A percentile compares a stretch with the other conserved stretches of the same genome.
These are phyloP conservation scores for Shiraia bambusicola DNA, from an alignment of 2,329 filamentous ascomycete species.

Conservation along the genomic window DNA sequence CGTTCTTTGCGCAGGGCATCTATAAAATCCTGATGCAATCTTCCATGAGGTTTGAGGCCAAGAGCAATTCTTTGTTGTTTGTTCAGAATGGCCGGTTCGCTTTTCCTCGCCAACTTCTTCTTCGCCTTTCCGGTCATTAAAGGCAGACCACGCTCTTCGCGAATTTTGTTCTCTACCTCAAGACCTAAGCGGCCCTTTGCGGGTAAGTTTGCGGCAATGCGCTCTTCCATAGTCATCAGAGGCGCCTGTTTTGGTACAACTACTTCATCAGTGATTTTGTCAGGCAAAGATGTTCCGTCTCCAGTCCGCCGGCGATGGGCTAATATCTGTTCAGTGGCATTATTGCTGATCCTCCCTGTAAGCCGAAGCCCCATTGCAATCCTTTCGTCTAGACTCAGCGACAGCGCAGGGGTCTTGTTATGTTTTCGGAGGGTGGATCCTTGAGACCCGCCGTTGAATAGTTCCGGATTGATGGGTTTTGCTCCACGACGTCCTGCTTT, in stretches of 20 bases:
- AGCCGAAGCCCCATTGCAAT: constrained; percentile 24
- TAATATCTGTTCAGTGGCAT: constrained; percentile 28
- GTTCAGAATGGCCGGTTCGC: constrained; percentile 23
- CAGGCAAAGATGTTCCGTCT: constrained; percentile 24
- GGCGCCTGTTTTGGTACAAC: constrained; percentile 10
- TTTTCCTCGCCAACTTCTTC: constrained; percentile 14
- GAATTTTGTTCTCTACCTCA: constrained; percentile 25
- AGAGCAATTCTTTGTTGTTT: constrained; percentile 28
- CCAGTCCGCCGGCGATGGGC: constrained; percentile 27
- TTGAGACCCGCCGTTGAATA: no score
- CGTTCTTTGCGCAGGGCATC: constrained; percentile 27
- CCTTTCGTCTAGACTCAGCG: constrained; percentile 29
- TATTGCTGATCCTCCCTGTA: constrained; percentile 27
- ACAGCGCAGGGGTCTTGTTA: constrained; percentile 6
- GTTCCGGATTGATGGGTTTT: no score
- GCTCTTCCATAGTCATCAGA: constrained; percentile 32
- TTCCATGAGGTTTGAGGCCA: constrained; percentile 27
- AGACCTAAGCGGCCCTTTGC: constrained; percentile 27
- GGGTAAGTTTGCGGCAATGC: constrained; percentile 27
- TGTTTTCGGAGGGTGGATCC: not conserved
- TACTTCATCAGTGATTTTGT: constrained; percentile 14
- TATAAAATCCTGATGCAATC: constrained; percentile 26
- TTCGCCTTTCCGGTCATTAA: constrained; percentile 15
- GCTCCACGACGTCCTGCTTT: constrained; percentile 5
- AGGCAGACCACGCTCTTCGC: constrained; percentile 25